Percentiles rank a stretch among this genome's conserved stretches.
Conservation (phyloP, 2,329 filamentous ascomycete genomes). For the Aspergillus brunneoviolaceus region DNA sequence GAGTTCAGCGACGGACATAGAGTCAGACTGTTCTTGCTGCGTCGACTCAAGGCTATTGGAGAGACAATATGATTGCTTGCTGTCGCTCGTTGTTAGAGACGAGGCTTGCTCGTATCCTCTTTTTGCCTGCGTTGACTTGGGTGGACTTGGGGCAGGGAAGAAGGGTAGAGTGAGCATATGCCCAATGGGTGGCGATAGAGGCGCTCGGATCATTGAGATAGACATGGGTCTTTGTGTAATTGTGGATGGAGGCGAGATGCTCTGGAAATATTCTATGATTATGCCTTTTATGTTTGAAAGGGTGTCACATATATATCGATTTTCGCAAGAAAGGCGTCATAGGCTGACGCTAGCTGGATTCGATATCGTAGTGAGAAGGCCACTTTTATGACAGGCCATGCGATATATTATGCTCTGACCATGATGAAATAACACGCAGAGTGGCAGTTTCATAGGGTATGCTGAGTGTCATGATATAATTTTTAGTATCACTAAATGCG, state of each 20-base stretch:
- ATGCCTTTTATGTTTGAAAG: neutral
- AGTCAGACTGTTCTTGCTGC: slow-evolving; percentile 69
- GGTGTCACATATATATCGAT: no score
- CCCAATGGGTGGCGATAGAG: neutral
- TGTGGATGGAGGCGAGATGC: neutral
- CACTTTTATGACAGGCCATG: no score
- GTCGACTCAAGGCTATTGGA: slow-evolving; percentile 48
- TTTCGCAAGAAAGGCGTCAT: no score
- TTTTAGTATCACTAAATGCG: neutral
- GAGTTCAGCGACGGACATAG: slow-evolving; percentile 69
- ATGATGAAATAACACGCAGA: no score
- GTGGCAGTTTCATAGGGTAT: no score
- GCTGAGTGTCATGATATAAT: no score
- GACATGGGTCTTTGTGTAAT: neutral
- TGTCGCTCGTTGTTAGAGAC: neutral
- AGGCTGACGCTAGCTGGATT: no score
- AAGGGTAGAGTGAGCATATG: neutral
- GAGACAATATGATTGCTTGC: neutral
- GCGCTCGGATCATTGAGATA: neutral
- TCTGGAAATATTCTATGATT: no score
- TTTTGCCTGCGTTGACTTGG: neutral
- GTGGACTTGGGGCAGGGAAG: neutral
- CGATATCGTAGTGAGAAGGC: no score
- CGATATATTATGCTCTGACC: no score
- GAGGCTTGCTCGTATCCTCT: neutral